Percentiles rank a stretch among this genome's conserved stretches.
Evolutionary conservation across 2,329 filamentous ascomycete genomes (phyloP).

Genomic region (Fusarium tanahbumbuense): DNA sequence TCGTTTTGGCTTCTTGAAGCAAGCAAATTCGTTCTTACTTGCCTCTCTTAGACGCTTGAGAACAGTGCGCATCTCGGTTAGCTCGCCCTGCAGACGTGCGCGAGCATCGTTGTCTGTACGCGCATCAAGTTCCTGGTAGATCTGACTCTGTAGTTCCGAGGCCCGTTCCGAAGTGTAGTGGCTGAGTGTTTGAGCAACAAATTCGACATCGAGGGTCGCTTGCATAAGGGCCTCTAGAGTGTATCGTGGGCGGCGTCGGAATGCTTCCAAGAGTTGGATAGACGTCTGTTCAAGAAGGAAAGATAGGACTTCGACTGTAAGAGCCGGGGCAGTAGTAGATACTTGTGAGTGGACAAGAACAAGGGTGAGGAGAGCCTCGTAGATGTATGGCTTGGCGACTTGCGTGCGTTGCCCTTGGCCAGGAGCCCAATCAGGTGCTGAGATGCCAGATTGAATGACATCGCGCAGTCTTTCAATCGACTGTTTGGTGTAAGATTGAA

Average conservation of each 20-base stretch:
- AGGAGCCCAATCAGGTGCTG: constrained; percentile 77
- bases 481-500: constrained; percentile 90
- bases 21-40: constrained; percentile 88
- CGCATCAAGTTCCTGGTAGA: constrained; percentile 90
- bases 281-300: constrained; percentile 87
- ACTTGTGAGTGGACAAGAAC: constrained; percentile 94
- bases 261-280: constrained; percentile 82
- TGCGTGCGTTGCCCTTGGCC: constrained; percentile 67
- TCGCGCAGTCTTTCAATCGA: constrained; percentile 73
- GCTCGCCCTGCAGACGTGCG: constrained; percentile 81
- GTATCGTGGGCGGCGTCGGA: constrained; percentile 75
- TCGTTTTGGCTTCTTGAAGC: constrained; percentile 75
- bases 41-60: constrained; percentile 86
- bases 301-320: constrained; percentile 85
- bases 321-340: constrained; percentile 78
- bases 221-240: constrained; percentile 89
- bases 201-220: constrained; percentile 96
- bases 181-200: constrained; percentile 91
- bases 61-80: constrained; percentile 88
- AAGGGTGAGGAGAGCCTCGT: constrained; percentile 83
- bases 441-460: constrained; percentile 80
- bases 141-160: constrained; percentile 83
- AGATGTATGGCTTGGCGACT: constrained; percentile 88
- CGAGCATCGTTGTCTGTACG: constrained; percentile 90
- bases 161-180: constrained; percentile 89